phyloP scores from a whole-genome alignment of 2,329 filamentous ascomycete genomes.

The Knufia petricola region DNA sequence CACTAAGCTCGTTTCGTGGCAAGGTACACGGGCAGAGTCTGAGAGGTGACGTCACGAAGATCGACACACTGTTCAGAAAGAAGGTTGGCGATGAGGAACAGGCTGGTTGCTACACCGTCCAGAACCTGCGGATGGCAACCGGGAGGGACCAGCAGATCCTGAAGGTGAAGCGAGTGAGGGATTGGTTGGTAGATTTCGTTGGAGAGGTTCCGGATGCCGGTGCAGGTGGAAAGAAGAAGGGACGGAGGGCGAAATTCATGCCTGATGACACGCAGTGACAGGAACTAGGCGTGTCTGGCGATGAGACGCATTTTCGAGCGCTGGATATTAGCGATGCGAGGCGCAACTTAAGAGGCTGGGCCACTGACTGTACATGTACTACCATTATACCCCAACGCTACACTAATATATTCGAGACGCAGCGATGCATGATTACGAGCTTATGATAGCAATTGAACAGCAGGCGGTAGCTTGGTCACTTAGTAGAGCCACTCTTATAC shows the following conservation, averaged over 20 bases:
- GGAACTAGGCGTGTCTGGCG: not conserved
- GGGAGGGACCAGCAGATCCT: constrained; percentile 42
- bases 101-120: constrained; percentile 49
- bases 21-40: constrained; percentile 80
- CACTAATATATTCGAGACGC: not conserved
- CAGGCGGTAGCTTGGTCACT: not conserved
- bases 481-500: too few relatives aligned
- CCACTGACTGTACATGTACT: not conserved
- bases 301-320: not conserved
- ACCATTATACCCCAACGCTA: not conserved
- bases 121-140: constrained; percentile 36
- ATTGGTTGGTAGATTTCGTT: constrained; percentile 69
- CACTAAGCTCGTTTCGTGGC: constrained; percentile 62
- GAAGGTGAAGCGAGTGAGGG: constrained; percentile 58
- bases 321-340: constrained; percentile 8
- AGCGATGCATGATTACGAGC: not conserved
- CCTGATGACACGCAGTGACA: constrained; percentile 33
- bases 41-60: constrained; percentile 57
- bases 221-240: constrained; percentile 8
- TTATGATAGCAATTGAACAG: not conserved
- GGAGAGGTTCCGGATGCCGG: constrained; percentile 28
- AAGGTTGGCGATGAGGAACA: constrained; percentile 43
- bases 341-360: constrained; percentile 7
- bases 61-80: constrained; percentile 56
- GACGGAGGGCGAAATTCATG: constrained; percentile 16